Evolutionary conservation across 192 early-diverging fungal species (phyloP).

Genomic region (Entomortierella beljakovae): DNA sequence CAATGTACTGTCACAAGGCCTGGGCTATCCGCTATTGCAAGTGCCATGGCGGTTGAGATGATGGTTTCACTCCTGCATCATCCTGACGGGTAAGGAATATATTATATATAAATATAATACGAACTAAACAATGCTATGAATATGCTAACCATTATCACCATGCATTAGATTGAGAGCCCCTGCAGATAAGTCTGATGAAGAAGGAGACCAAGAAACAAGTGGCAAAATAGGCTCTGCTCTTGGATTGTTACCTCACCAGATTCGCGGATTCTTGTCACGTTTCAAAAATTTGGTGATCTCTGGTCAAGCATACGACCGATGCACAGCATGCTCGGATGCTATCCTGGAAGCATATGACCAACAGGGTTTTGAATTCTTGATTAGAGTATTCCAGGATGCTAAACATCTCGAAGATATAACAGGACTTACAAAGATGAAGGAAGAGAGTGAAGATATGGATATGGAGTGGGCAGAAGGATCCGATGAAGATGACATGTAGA

Average conservation of each 20-base stretch:
- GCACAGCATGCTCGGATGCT: slow-evolving; percentile 89
- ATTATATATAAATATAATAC: not conserved
- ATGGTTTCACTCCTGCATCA: slow-evolving; percentile 91
- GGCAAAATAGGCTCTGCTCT: slow-evolving; percentile 48
- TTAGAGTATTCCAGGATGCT: slow-evolving; percentile 77
- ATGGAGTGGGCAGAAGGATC: slow-evolving; percentile 86
- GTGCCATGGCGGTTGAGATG: slow-evolving; percentile 91
- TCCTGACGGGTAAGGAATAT: slow-evolving; percentile 67
- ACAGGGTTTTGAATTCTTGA: slow-evolving; percentile 80
- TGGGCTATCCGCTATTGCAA: slow-evolving; percentile 91
- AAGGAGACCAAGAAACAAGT: slow-evolving; percentile 17
- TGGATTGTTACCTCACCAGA: slow-evolving; percentile 94
- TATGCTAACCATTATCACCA: not conserved
- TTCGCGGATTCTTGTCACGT: slow-evolving; percentile 89
- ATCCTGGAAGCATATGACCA: slow-evolving; percentile 72
- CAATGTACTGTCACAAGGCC: slow-evolving; percentile 99
- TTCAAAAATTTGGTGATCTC: slow-evolving; percentile 88
- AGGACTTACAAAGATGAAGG: slow-evolving; percentile 83
- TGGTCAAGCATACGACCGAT: slow-evolving; percentile 87
- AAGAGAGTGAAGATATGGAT: slow-evolving; percentile 82
- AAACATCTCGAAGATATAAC: slow-evolving; percentile 88
- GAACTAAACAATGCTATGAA: not conserved
- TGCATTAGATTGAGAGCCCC: slow-evolving; percentile 50
- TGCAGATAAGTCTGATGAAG: slow-evolving; percentile 64
- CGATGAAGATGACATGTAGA: slow-evolving; percentile 55